Evolutionary conservation across 2,329 filamentous ascomycete genomes (phyloP).

Genomic region (Fusarium abutilonis): DNA sequence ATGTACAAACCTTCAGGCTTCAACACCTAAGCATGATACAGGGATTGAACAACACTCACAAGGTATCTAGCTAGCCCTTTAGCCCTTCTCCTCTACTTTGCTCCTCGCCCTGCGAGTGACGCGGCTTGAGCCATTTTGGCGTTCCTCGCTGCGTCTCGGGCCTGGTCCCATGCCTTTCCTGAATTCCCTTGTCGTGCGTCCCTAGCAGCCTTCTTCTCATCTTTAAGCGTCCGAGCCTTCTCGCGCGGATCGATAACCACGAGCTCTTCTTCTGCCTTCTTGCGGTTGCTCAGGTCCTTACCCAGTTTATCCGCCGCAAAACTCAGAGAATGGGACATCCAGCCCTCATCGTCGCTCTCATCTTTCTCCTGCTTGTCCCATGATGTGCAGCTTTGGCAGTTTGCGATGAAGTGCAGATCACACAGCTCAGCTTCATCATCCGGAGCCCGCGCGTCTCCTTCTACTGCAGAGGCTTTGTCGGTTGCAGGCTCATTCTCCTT

Average conservation of each 20-base stretch:
- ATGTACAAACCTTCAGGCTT: conserved; percentile 2
- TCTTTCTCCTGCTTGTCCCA: conserved; percentile 76
- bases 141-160: conserved; percentile 61
- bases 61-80: conserved; percentile 14
- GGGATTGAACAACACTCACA: conserved; percentile 9
- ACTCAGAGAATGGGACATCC: conserved; percentile 86
- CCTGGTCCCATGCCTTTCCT: conserved; percentile 66
- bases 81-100: conserved; percentile 52
- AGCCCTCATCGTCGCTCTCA: conserved; percentile 72
- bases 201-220: conserved; percentile 68
- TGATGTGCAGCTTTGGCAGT: conserved; percentile 89
- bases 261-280: conserved; percentile 89
- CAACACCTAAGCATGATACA: conserved; percentile 4
- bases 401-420: conserved; percentile 94
- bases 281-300: conserved; percentile 90
- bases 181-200: conserved; percentile 63
- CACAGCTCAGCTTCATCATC: conserved; percentile 81
- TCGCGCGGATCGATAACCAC: conserved; percentile 93
- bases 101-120: conserved; percentile 66
- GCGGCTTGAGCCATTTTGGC: conserved; percentile 64
- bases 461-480: conserved; percentile 42
- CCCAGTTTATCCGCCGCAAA: conserved; percentile 91
- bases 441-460: conserved; percentile 34
- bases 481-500: conserved; percentile 45
- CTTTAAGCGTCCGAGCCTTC: conserved; percentile 77